phyloP scores from a whole-genome alignment of 2,329 filamentous ascomycete species.

The Penicillium sp. region DNA sequence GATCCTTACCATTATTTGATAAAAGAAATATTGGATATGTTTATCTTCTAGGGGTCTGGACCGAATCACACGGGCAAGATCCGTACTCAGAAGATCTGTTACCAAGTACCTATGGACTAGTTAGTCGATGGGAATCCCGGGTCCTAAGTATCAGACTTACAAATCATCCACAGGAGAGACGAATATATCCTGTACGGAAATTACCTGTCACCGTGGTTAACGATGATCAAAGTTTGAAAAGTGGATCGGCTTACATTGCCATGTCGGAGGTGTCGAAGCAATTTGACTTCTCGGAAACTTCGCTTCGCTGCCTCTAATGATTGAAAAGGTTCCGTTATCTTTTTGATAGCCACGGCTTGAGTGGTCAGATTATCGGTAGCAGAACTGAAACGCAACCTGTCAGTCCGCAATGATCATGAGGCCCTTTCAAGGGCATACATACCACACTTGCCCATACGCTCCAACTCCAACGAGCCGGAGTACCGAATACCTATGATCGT shows the following conservation, averaged over 20 bases:
- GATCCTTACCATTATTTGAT: slow-evolving; percentile 2
- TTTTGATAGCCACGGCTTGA: slow-evolving; percentile 3
- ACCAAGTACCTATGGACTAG: background rate
- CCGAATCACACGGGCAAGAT: background rate
- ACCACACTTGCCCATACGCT: slow-evolving; percentile 2
- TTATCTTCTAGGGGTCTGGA: background rate
- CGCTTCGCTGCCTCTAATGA: background rate
- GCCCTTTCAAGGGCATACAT: background rate
- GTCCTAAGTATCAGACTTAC: background rate
- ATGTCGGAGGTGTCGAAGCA: slow-evolving; percentile 1
- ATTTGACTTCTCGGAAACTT: slow-evolving; percentile 1
- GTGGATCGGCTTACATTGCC: background rate
- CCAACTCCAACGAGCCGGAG: slow-evolving; percentile 1
- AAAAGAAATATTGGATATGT: slow-evolving; percentile 2
- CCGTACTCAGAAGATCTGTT: background rate
- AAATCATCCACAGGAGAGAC: slow-evolving; percentile 4
- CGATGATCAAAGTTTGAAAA: background rate
- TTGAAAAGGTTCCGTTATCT: background rate
- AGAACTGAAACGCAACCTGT: background rate
- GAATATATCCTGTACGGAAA: background rate
- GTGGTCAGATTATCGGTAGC: background rate
- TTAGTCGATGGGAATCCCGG: background rate
- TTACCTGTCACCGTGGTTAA: background rate
- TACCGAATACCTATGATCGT: background rate
- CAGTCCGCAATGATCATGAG: background rate